A percentile compares a stretch with the other conserved stretches of the same genome.
These are phyloP conservation scores for Microglena sp. DNA, from an alignment of 139 green algal species.

Conservation along the genomic window DNA sequence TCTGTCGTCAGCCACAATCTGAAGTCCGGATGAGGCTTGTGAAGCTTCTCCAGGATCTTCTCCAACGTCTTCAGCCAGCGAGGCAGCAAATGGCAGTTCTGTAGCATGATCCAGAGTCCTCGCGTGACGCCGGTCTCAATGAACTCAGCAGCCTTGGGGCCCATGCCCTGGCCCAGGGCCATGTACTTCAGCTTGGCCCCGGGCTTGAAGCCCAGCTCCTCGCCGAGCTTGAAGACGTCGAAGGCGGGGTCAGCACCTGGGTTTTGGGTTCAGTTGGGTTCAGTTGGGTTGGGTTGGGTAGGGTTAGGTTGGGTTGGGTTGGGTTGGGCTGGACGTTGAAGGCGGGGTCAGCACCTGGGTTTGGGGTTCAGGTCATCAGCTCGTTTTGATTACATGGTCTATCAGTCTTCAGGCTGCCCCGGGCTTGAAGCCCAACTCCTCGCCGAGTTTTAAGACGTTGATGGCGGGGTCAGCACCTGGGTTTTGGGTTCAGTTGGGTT, in stretches of 20 bases:
- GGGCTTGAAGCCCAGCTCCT: constrained; percentile 77
- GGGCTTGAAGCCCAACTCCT: constrained; percentile 77
- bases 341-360: background rate
- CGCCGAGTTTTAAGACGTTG: constrained; percentile 81
- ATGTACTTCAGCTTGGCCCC: constrained; percentile 87
- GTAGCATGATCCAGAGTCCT: constrained; percentile 80
- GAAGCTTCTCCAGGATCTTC: constrained; percentile 72
- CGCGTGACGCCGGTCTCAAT: constrained; percentile 59
- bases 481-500: constrained; percentile 18
- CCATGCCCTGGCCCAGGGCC: constrained; percentile 86
- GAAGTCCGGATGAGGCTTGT: constrained; percentile 72
- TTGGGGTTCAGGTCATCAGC: too few species aligned
- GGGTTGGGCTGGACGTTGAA: background rate
- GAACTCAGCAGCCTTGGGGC: constrained; percentile 67
- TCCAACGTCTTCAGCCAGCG: constrained; percentile 77
- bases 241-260: constrained; percentile 72
- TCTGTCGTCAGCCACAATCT: constrained; percentile 77
- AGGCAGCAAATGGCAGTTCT: constrained; percentile 83
- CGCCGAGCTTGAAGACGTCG: constrained; percentile 81
- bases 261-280: constrained; percentile 18
- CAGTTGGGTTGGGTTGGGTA: background rate
- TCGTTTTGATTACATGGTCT: too few species aligned
- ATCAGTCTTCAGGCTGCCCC: too few species aligned
- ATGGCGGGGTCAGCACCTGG: constrained; percentile 71
- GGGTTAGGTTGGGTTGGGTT: background rate